Base-by-base conservation (phyloP, 352 stramenopile species). In the Pythium phragmitis region DNA sequence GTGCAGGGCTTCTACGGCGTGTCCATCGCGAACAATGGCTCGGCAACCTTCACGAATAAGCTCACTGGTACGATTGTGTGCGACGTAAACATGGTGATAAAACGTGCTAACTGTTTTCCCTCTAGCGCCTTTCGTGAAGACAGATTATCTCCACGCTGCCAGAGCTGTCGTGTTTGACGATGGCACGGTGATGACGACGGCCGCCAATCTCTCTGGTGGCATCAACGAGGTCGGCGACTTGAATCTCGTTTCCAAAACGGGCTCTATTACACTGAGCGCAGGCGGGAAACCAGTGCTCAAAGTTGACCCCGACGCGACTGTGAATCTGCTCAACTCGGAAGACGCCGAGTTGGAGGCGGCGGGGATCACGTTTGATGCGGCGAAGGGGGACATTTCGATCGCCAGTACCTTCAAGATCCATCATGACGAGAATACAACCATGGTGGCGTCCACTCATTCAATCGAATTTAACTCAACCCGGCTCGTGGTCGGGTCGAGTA, bases 171-270 rank as follows among this genome's bases (percentile, higher is more conserved):
- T 92, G 8, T 94, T 92, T 60, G 68, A 82, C 9, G 85, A 94
- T 50, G 85, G 82, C 1, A 88, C 82, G 2, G 69, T 86, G 23
- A 94, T 92, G 85, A 92, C 85, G 6, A 92, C 83, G 6, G 85
- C 85, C 11, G 83, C 82, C 7, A 89, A 91, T 41, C 78, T 85
- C 51, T 88, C 82, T 8, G 83, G 83, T n/a, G 81, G 85, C 8
- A 71, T 92, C n/a, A 89, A 85, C 47, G 80, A 90, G 56, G 67
- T 81, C 8, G 83, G 85, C 1, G 83, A 92, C 39, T 50, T 94
- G 28, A 94, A 94, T 53, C 61, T 94, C 5, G 80, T 90, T 3
- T 92, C 82, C 11, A 76, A 78, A 47, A 78, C 74, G 8, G 85
- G 83, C n/a, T 73, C 79, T 11, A 77, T 94, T 1, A 62, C 87